A percentile compares a stretch with the other conserved stretches of the same genome.
Conservation (phyloP, 257 asterid genomes). For the Capsicum pubescens region DNA sequence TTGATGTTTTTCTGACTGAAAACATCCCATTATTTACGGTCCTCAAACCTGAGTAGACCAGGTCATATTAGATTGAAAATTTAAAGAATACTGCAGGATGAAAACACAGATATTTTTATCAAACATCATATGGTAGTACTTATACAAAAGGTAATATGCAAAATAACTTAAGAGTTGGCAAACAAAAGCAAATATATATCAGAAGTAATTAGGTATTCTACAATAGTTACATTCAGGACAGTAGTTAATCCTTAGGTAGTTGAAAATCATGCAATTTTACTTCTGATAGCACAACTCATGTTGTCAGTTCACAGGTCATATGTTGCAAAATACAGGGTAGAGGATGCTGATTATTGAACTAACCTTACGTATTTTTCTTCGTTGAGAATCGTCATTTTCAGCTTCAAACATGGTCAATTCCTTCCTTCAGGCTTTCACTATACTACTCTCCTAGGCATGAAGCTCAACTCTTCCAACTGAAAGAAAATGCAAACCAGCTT, state of each 20-base stretch:
- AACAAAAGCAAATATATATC: neutral
- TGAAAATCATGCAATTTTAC: neutral
- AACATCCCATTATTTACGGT: constrained; percentile 14
- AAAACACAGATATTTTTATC: neutral
- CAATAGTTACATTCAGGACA: neutral
- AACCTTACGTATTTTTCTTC: constrained; percentile 23
- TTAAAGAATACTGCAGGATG: neutral
- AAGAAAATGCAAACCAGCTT: neutral
- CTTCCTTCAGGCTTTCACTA: neutral
- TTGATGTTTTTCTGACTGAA: constrained; percentile 9
- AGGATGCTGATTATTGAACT: neutral
- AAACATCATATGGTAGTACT: neutral
- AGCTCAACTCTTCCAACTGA: constrained; percentile 9
- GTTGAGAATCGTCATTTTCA: constrained; percentile 16
- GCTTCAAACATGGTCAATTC: neutral
- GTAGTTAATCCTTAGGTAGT: neutral
- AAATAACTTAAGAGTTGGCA: neutral
- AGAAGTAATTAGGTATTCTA: neutral
- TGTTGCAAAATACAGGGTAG: neutral
- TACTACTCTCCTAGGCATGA: neutral
- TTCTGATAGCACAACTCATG: neutral
- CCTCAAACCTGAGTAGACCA: neutral
- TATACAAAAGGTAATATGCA: neutral
- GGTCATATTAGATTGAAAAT: neutral
- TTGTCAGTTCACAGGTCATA: neutral